Base-by-base conservation (phyloP, 2,329 filamentous ascomycete genomes). In the Tolypocladium tropicale region DNA sequence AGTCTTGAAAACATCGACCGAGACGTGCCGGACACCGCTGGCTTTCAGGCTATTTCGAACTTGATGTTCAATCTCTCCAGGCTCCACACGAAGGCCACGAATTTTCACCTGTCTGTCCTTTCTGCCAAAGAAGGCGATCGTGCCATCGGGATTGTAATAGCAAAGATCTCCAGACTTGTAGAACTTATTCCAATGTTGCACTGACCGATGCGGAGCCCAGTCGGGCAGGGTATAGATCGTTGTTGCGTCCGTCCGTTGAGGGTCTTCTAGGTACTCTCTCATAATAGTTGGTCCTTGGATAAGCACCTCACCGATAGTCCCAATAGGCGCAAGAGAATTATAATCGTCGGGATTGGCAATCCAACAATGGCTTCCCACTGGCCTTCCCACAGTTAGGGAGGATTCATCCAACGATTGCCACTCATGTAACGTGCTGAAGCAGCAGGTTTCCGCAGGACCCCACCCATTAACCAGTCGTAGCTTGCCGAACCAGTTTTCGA, bases 91-190 rank as follows among this genome's bases (percentile, higher is more conserved):
- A 18, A 57, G 55, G 3, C 62, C 62, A n/a, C 62, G 54, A 2
- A 63, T 60, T 43, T 65, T 64, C 34, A 64, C 57, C 23, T 53
- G 52, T 2, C 25, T 33, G 23, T 46, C 52, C n/a, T 53, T 53
- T 16, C 52, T 37, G 16, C 41, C 59, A 53, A 2, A 46, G 55
- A 43, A 62, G 30, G 62, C 57, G 6, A 64, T 49, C 4, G 55
- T 56, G 12, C 62, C 62, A 34, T 57, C 53, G 2, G 60, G 43
- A 9, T 59, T 56, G 43, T 56, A 58, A 9, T 46, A 54, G 14
- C 56, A 60, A 23, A 64, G 37, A 36, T 64, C 62, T 11, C 61
- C 61, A 1, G 61, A 60, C 4, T 56, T 59, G 50, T 61, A 63
- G 21, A 61, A 52, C 1, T 55, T 50, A 21, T 48, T 52, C 52